Evolutionary conservation across 371 early-diverging fungal genomes (phyloP).

Genomic region (Circinella minor): DNA sequence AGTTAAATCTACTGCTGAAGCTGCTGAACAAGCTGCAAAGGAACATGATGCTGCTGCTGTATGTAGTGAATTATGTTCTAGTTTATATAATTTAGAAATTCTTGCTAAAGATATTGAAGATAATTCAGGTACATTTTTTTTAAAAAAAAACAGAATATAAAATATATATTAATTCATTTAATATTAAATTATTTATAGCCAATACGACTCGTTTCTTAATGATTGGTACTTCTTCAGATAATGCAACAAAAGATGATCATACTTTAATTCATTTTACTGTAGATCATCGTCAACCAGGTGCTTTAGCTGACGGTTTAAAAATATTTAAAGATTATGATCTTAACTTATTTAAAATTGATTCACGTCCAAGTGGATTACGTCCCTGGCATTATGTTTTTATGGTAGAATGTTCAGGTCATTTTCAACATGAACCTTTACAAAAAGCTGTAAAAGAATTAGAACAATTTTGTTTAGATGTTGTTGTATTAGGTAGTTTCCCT

Average conservation of each 20-base stretch:
- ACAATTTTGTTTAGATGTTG: constrained; percentile 74
- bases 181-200: constrained; percentile 42
- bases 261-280: constrained; percentile 84
- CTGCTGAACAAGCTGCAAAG: constrained; percentile 85
- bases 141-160: background rate
- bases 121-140: constrained; percentile 21
- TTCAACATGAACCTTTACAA: constrained; percentile 68
- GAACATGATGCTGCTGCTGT: constrained; percentile 88
- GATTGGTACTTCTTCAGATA: constrained; percentile 75
- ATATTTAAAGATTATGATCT: constrained; percentile 82
- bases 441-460: constrained; percentile 67
- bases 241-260: constrained; percentile 77
- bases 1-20: constrained; percentile 86
- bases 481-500: constrained; percentile 85
- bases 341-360: constrained; percentile 92
- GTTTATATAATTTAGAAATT: constrained; percentile 82
- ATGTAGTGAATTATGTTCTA: constrained; percentile 79
- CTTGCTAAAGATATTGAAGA: constrained; percentile 81
- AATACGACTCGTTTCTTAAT: constrained; percentile 94
- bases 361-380: constrained; percentile 81
- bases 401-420: constrained; percentile 86
- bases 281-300: constrained; percentile 90
- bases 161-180: background rate
- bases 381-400: constrained; percentile 95
- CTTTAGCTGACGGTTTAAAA: constrained; percentile 84